A percentile compares a stretch with the other conserved stretches of the same genome.
phyloP scores from a whole-genome alignment of 768 basidiomycete species.

The Leucosporidium yakuticum region DNA sequence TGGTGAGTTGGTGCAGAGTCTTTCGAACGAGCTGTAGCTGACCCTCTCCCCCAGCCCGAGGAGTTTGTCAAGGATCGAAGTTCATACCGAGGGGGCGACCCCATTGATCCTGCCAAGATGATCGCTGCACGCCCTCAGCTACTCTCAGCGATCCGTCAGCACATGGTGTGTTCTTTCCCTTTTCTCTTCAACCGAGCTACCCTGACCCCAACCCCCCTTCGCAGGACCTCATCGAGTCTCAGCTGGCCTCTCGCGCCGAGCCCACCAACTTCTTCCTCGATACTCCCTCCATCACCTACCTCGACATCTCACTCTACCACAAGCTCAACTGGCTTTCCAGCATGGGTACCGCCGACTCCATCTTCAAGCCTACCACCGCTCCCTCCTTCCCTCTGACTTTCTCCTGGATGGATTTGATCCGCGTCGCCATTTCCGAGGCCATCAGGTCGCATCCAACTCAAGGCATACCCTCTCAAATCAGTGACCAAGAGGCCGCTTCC shows the following conservation, averaged over 20 bases:
- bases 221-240: conserved; percentile 47
- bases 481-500: too few species aligned
- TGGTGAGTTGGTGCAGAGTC: not conserved
- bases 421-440: not conserved
- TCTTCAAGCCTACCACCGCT: conserved; percentile 49
- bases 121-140: not conserved
- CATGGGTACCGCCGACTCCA: conserved; percentile 36
- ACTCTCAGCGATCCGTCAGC: too few species aligned
- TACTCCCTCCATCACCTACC: conserved; percentile 39
- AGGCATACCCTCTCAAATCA: not conserved
- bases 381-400: conserved; percentile 40
- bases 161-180: too few species aligned
- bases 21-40: too few species aligned
- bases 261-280: conserved; percentile 53
- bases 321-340: conserved; percentile 49
- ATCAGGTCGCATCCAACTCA: not conserved
- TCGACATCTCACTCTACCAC: conserved; percentile 52
- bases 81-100: conserved; percentile 44
- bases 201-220: conserved; percentile 41
- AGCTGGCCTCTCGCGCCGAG: conserved; percentile 52
- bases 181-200: not conserved
- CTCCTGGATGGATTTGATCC: not conserved
- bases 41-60: not conserved
- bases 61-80: conserved; percentile 46
- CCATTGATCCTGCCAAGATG: conserved; percentile 48